These are phyloP conservation scores for Arctium minus DNA, from an alignment of 129 eudicot genomes.

Conservation along the genomic window DNA sequence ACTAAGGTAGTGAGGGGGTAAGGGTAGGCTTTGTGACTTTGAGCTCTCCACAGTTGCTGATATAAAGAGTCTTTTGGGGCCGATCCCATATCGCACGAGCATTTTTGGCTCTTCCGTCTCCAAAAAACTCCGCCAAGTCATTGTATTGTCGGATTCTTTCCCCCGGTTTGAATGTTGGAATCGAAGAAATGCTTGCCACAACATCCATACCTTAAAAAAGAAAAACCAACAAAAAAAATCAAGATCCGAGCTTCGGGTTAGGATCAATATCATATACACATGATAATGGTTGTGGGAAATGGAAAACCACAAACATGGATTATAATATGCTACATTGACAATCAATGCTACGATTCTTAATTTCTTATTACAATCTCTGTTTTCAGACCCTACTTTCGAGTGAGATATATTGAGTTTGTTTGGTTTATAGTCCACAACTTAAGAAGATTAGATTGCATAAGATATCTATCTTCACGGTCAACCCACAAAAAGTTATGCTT, in stretches of 20 bases:
- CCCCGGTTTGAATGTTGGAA: slow-evolving; percentile 79
- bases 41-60: slow-evolving; percentile 86
- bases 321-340: background rate
- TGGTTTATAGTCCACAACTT: background rate
- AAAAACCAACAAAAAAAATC: background rate
- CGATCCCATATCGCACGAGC: slow-evolving; percentile 89
- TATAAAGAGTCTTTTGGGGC: slow-evolving; percentile 78
- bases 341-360: background rate
- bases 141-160: slow-evolving; percentile 79
- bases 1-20: slow-evolving; percentile 72
- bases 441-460: background rate
- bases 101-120: slow-evolving; percentile 87
- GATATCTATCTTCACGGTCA: background rate
- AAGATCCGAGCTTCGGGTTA: background rate
- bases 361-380: no score
- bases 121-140: slow-evolving; percentile 82
- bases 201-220: slow-evolving; percentile 71
- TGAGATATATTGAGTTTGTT: background rate
- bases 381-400: background rate
- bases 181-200: slow-evolving; percentile 60
- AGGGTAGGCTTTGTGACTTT: slow-evolving; percentile 87
- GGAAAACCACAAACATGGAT: background rate
- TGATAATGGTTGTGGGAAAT: background rate
- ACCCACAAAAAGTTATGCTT: background rate
- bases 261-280: background rate